Base-by-base conservation (phyloP, 176 grass and related monocot species). In the Phragmites australis region DNA sequence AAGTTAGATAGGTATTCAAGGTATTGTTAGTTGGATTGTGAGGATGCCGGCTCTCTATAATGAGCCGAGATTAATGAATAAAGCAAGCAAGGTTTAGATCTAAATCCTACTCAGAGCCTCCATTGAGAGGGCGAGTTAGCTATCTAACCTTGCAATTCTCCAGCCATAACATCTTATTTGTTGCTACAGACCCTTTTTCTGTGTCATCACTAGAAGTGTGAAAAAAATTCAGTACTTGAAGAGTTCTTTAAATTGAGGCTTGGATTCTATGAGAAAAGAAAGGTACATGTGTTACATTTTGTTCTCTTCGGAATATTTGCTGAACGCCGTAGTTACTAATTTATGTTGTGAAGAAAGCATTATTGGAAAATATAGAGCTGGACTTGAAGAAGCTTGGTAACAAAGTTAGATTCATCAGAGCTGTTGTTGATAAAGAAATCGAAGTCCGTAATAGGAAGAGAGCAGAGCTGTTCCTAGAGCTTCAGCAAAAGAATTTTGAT, bases 381-480 rank as follows among this genome's bases (percentile, higher is more conserved):
- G 90, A 93, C 40, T 63, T 93, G 45, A 44, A 32, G 27, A 97
- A 87, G 76, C 46, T 90, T 58, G 49, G 72, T 45, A 93, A 93
- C 68, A 90, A 85, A 78, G 93, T 85, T 41, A 83, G 83, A 30
- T 97, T 97, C 78, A 90, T 97, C 26, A 66, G 84, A 54, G 72
- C 79, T 65, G 86, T 97, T 40, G 83, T 82, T 31, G 46, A 84
- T 9, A 88, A 68, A 19, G 76, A 88, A 12, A 91, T 93, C 49
- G 80, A 78, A 68, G 90, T 97, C 14, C 89, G 62, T 74, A 97
- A 97, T 64, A 77, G 93, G 43, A 97, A 90, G 88, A 93, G 85
- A 60, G 90, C 87, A 22, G 93, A 96, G 0, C 80, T 96, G 6
- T 86, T 92, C 29, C 10, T 74, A 15, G 93, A 96, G 75, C 69